Evolutionary conservation across 208 protist genomes (phyloP), one percentile per base, ranked within the genome.

Genomic region (Trypanosoma platydactyli): DNA sequence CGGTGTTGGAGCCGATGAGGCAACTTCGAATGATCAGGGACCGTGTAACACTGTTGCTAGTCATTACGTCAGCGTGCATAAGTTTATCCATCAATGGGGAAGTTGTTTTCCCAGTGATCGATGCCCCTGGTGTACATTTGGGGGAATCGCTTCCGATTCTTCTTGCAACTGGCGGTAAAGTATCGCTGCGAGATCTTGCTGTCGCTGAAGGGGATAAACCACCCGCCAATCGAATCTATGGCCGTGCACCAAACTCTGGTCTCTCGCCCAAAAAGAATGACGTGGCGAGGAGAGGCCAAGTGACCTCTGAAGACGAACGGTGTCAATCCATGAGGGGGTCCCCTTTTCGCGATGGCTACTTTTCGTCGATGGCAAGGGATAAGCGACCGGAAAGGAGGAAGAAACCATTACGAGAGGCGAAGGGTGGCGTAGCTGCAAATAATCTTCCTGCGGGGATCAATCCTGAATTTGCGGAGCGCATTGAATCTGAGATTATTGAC

Each of bases 401-500:
- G 50, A 38, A 0, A 22, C 16, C 40, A 29, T n/a, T 42, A 18
- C 64, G 57, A 46, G 61, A 58, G 35, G 42, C 25, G 54, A 9
- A 9, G 52, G n/a, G 16, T 49, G 25, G 6, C 50, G 7, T 18
- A 52, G 30, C 5, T 40, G 62, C n/a, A n/a, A 22, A 15, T 15
- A 18, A 9, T 45, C 38, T 68, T 53, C 69, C 69, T 44, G 25
- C 71, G 40, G 49, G 64, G 29, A 71, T 77, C 56, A 59, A 58
- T 67, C 5, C 57, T 18, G 68, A 82, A 18, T 64, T 91, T 53
- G 63, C 62, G 13, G 70, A 89, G 52, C 79, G 81, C 64, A 84
- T 94, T 46, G 87, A 94, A 62, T 45, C 67, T 27, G 86, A 94
- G 48, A 88, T 94, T 45, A 69, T 92, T 41, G 75, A 88, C 20